Evolutionary conservation across 805 yeast genomes (phyloP).

Genomic region (Tetrapisispora nanseiensis): DNA sequence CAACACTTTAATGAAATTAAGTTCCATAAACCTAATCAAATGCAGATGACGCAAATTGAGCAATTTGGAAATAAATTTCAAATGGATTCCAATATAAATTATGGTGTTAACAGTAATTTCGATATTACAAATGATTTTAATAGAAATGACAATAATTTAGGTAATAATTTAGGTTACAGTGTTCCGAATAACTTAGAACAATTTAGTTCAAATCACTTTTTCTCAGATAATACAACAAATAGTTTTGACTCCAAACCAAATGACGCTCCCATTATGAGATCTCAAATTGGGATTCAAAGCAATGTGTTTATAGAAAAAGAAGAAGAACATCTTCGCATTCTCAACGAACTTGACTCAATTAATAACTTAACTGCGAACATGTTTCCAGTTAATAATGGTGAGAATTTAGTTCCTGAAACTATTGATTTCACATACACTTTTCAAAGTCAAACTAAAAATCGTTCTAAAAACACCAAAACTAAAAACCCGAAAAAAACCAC

Average conservation of each 20-base stretch:
- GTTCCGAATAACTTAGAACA: background rate
- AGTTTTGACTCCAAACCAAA: background rate
- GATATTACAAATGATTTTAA: too few species aligned
- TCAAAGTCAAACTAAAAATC: background rate
- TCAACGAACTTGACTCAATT: background rate
- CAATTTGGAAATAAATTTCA: too few species aligned
- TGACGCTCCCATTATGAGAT: background rate
- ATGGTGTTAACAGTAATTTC: too few species aligned
- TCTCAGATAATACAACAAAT: background rate
- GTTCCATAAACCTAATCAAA: too few species aligned
- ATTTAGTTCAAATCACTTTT: background rate
- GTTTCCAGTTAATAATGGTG: background rate
- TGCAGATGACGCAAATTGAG: too few species aligned
- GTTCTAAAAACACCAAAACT: background rate
- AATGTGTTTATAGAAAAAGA: background rate
- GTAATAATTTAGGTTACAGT: background rate
- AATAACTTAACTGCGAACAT: background rate
- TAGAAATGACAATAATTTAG: background rate
- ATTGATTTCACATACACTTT: conserved; percentile 1
- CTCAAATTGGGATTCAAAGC: background rate
- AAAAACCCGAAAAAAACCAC: background rate
- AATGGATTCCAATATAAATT: too few species aligned
- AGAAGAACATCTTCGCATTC: background rate
- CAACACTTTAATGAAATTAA: background rate
- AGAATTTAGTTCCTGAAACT: background rate